Evolutionary conservation across 495 filamentous ascomycete species (phyloP).

Genomic region (Neurospora sp.): DNA sequence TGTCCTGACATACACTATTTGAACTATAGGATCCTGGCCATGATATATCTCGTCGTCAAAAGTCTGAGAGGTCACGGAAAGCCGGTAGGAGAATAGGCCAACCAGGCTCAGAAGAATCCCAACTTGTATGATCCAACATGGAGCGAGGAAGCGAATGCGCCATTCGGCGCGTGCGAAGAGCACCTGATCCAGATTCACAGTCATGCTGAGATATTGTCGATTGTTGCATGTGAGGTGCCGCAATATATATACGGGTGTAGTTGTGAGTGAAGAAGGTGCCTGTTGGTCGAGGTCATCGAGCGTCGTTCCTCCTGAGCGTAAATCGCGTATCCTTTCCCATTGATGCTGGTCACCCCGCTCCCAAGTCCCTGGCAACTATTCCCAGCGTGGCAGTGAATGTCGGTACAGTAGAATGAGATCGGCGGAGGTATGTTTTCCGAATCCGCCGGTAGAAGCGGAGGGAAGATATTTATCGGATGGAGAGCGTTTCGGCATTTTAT

Average conservation of each 20-base stretch:
- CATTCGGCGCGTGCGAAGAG: conserved; percentile 33
- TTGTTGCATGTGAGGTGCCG: background rate
- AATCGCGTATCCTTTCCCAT: background rate
- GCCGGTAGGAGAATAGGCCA: conserved; percentile 39
- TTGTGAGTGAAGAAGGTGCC: background rate
- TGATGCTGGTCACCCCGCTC: background rate
- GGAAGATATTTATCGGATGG: background rate
- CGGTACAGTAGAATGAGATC: background rate
- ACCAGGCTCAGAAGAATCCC: conserved; percentile 28
- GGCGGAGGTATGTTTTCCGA: background rate
- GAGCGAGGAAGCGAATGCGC: conserved; percentile 29
- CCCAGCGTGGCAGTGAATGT: background rate
- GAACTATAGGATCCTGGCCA: conserved; percentile 31
- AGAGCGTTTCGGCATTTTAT: background rate
- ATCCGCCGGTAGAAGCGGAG: background rate
- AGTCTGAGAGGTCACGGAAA: conserved; percentile 30
- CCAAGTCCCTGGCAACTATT: background rate
- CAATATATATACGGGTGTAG: background rate
- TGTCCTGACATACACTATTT: conserved; percentile 32
- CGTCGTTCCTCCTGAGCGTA: background rate
- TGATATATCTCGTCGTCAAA: conserved; percentile 27
- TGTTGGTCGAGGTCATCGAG: background rate
- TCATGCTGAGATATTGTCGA: conserved; percentile 7
- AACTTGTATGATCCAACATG: conserved; percentile 33
- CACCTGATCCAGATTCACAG: conserved; percentile 31